Percentiles rank a stretch among this genome's conserved stretches.
phyloP scores from a whole-genome alignment of 2,329 filamentous ascomycete species.

The Daldinia sp. region DNA sequence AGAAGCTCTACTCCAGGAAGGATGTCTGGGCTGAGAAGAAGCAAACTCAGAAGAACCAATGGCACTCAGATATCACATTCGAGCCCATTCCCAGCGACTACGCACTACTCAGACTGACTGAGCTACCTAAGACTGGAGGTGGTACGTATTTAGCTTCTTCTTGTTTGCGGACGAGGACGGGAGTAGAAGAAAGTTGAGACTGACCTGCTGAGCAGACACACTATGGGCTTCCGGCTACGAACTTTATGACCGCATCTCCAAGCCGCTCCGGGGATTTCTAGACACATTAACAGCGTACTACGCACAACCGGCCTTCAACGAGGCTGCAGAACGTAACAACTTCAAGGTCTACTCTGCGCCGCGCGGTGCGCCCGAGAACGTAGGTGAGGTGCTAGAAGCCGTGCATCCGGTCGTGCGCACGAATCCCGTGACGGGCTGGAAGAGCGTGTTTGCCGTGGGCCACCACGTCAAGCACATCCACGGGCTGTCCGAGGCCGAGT shows the following conservation, averaged over 20 bases:
- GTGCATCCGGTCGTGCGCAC: conserved; percentile 69
- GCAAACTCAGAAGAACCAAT: conserved; percentile 60
- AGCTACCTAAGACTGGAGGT: conserved; percentile 61
- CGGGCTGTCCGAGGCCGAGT: conserved; percentile 46
- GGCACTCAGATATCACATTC: conserved; percentile 69
- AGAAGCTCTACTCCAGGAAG: conserved; percentile 62
- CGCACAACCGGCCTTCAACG: conserved; percentile 53
- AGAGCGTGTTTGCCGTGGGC: conserved; percentile 56
- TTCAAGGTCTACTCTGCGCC: conserved; percentile 60
- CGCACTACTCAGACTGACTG: conserved; percentile 60
- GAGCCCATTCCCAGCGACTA: conserved; percentile 69
- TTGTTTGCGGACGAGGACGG: neutral
- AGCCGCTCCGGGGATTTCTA: conserved; percentile 62
- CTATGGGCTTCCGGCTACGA: conserved; percentile 61
- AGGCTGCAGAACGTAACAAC: conserved; percentile 54
- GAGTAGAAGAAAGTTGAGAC: neutral
- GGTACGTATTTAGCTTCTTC: conserved; percentile 48
- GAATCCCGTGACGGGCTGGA: conserved; percentile 74
- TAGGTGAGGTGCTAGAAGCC: conserved; percentile 62
- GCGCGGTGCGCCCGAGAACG: conserved; percentile 66
- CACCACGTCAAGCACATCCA: conserved; percentile 47
- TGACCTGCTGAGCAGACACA: conserved; percentile 52
- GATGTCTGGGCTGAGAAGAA: conserved; percentile 53
- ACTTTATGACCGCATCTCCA: conserved; percentile 62
- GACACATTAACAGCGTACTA: conserved; percentile 60